Percentiles rank a stretch among this genome's conserved stretches.
Conservation (phyloP, 31 red algal genomes). For the Endocladia muricata region DNA sequence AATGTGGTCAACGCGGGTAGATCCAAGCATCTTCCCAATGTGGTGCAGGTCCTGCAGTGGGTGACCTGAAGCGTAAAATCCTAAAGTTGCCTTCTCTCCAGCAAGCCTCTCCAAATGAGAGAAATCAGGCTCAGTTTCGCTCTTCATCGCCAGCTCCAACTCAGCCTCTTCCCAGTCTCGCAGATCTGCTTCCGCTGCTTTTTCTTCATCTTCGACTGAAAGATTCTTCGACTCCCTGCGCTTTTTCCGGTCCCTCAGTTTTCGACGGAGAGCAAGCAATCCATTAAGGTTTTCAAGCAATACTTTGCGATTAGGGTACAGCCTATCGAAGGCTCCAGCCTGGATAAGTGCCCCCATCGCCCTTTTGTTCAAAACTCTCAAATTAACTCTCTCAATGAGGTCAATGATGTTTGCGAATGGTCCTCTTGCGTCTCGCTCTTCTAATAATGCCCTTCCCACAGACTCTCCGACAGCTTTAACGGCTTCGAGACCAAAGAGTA, state of each 20-base stretch:
- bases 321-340: slow-evolving; percentile 77
- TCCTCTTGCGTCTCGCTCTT: slow-evolving; percentile 50
- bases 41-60: slow-evolving; percentile 48
- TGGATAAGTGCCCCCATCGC: slow-evolving; percentile 67
- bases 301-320: slow-evolving; percentile 68
- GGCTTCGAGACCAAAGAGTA: slow-evolving; percentile 87
- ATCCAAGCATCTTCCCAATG: slow-evolving; percentile 30
- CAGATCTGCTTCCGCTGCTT: slow-evolving; percentile 29
- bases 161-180: slow-evolving; percentile 52
- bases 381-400: slow-evolving; percentile 62
- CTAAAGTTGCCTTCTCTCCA: slow-evolving; percentile 64
- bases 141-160: slow-evolving; percentile 27
- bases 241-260: slow-evolving; percentile 45
- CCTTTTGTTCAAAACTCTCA: slow-evolving; percentile 70
- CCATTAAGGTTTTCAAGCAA: slow-evolving; percentile 45
- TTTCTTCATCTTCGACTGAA: slow-evolving; percentile 23
- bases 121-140: slow-evolving; percentile 35
- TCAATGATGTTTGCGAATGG: slow-evolving; percentile 64
- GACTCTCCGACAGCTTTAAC: slow-evolving; percentile 81
- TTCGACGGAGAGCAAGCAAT: slow-evolving; percentile 44
- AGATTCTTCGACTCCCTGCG: slow-evolving; percentile 25
- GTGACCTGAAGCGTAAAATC: slow-evolving; percentile 78
- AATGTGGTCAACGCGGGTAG: slow-evolving; percentile 27
- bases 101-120: slow-evolving; percentile 34
- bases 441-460: slow-evolving; percentile 54